A percentile compares a stretch with the other conserved stretches of the same genome.
phyloP scores from a whole-genome alignment of 2,329 filamentous ascomycete genomes.

The Didymosphaeria variabile region DNA sequence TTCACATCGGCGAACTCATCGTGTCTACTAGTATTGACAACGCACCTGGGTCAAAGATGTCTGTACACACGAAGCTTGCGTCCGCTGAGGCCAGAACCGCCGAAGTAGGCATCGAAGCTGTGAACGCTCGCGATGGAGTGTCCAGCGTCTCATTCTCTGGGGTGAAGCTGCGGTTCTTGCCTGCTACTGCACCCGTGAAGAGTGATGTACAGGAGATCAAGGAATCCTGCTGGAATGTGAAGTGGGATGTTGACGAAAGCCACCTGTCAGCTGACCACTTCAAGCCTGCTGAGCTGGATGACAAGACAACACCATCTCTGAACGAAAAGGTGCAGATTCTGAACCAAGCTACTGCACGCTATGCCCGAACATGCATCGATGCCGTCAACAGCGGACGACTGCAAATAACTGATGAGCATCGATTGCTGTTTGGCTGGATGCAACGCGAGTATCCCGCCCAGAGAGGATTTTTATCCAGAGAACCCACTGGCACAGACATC shows the following conservation, averaged over 20 bases:
- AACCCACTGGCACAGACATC: neutral
- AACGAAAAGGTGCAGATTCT: neutral
- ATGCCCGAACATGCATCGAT: neutral
- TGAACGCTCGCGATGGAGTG: conserved; percentile 1
- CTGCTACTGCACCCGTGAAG: neutral
- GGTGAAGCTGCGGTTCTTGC: conserved; percentile 3
- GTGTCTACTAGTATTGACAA: conserved; percentile 8
- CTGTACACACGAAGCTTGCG: neutral
- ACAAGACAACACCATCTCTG: conserved; percentile 1
- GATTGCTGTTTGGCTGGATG: conserved; percentile 7
- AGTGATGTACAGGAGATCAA: neutral
- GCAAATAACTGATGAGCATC: conserved; percentile 1
- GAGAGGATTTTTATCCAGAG: neutral
- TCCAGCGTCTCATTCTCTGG: conserved; percentile 2
- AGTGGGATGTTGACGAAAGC: neutral
- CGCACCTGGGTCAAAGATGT: neutral
- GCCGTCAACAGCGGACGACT: neutral
- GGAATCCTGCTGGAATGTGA: conserved; percentile 4
- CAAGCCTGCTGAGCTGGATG: neutral
- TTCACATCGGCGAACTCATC: conserved; percentile 4
- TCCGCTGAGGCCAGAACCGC: neutral
- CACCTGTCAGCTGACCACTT: conserved; percentile 1
- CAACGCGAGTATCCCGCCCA: neutral
- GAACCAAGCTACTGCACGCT: conserved; percentile 1
- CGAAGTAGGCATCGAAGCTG: conserved; percentile 3